Conservation (phyloP, 352 stramenopile genomes). For the Paralagenidium karlingii region DNA sequence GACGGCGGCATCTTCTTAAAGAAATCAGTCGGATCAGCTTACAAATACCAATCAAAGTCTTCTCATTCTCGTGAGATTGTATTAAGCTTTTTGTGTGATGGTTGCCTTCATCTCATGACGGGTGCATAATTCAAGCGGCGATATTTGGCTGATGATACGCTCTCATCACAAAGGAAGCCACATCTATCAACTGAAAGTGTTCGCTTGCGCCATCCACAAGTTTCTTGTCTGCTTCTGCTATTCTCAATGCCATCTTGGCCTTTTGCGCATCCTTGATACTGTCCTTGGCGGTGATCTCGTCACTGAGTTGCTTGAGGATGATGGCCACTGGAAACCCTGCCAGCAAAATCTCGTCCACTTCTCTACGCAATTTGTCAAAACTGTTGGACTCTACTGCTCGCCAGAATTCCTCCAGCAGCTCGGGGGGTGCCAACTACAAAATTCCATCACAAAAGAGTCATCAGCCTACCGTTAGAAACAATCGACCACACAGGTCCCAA, state of each 20-base stretch:
- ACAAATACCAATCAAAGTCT: no score
- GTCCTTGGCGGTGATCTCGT: conserved; percentile 58
- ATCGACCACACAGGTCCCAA: background rate
- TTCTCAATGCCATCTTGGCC: conserved; percentile 87
- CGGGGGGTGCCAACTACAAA: conserved; percentile 50
- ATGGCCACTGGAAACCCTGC: conserved; percentile 89
- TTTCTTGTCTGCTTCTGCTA: conserved; percentile 93
- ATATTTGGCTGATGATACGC: conserved; percentile 21
- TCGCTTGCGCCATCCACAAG: conserved; percentile 95
- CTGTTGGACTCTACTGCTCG: conserved; percentile 54
- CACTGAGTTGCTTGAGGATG: conserved; percentile 83
- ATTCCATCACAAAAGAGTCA: background rate
- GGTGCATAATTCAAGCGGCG: conserved; percentile 1
- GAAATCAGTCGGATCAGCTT: no score
- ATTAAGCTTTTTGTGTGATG: conserved; percentile 1
- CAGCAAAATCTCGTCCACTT: conserved; percentile 86
- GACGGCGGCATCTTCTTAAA: no score
- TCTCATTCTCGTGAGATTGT: background rate
- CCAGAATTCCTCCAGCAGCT: conserved; percentile 75
- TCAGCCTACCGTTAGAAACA: background rate
- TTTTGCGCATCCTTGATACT: conserved; percentile 87
- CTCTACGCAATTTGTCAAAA: conserved; percentile 84
- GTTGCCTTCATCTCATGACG: background rate
- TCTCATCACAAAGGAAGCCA: conserved; percentile 81
- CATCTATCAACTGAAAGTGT: conserved; percentile 93